Evolutionary conservation across 2,329 filamentous ascomycete species (phyloP).

Genomic region (Xylariaceae sp.): DNA sequence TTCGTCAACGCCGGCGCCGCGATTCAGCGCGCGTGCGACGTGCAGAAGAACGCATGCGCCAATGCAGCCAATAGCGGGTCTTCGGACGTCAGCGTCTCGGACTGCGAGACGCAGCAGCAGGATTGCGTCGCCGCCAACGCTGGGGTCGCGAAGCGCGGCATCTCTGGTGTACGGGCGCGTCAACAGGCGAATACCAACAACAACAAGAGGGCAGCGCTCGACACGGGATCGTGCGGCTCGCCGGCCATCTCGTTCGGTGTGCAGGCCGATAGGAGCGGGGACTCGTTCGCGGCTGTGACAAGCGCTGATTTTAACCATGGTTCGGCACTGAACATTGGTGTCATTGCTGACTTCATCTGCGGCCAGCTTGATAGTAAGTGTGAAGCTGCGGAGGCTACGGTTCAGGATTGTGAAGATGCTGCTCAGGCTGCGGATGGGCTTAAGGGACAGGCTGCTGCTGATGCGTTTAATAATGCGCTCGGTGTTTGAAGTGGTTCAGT

Average conservation of each 20-base stretch:
- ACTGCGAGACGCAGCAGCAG: constrained; percentile 53
- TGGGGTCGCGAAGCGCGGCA: constrained; percentile 22
- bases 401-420: constrained; percentile 44
- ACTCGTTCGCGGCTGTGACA: constrained; percentile 50
- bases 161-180: constrained; percentile 10
- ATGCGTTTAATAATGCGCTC: constrained; percentile 49
- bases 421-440: constrained; percentile 42
- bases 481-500: constrained; percentile 36
- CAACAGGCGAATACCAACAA: too few species aligned
- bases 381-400: constrained; percentile 42
- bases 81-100: constrained; percentile 42
- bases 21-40: constrained; percentile 55
- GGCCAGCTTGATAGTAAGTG: constrained; percentile 46
- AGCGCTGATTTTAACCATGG: constrained; percentile 58
- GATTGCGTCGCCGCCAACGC: constrained; percentile 42
- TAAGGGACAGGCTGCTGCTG: constrained; percentile 46
- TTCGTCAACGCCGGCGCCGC: constrained; percentile 58
- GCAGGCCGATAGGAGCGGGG: constrained; percentile 55
- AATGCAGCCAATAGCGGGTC: constrained; percentile 54
- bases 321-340: constrained; percentile 47
- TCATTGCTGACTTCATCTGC: constrained; percentile 50
- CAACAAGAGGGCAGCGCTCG: too few species aligned
- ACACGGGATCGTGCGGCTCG: constrained; percentile 55
- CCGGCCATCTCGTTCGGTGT: constrained; percentile 57
- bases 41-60: constrained; percentile 59